Evolutionary conservation across 371 early-diverging fungal species (phyloP).

Genomic region (Nematocida sp.): DNA sequence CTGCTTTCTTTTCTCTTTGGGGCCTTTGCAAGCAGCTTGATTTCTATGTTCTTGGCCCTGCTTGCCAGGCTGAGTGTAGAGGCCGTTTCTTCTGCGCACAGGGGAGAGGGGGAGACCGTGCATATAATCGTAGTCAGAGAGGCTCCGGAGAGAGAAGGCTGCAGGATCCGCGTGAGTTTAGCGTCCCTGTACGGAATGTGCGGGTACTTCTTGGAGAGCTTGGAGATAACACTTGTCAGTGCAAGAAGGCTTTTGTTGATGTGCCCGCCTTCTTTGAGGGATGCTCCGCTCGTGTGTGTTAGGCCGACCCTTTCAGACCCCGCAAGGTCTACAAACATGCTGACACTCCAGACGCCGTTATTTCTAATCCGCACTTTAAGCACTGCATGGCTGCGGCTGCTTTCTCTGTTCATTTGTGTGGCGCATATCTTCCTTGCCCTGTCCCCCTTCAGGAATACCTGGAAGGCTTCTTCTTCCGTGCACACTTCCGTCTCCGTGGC

Average conservation of each 20-base stretch:
- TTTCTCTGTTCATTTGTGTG: constrained; percentile 51
- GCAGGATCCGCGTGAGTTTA: constrained; percentile 86
- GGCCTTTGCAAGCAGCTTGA: constrained; percentile 49
- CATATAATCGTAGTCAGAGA: constrained; percentile 84
- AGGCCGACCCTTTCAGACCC: constrained; percentile 92
- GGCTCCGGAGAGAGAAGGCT: constrained; percentile 87
- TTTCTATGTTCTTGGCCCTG: constrained; percentile 55
- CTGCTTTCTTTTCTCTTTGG: constrained; percentile 31
- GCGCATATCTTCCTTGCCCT: constrained; percentile 21
- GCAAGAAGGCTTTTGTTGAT: constrained; percentile 93
- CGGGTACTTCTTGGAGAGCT: constrained; percentile 71
- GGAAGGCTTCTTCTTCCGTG: constrained; percentile 36
- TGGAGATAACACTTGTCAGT: constrained; percentile 93
- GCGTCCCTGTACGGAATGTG: constrained; percentile 90
- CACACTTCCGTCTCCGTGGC: constrained; percentile 68
- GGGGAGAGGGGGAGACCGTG: constrained; percentile 71
- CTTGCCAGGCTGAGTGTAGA: constrained; percentile 73
- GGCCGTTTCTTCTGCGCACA: constrained; percentile 74
- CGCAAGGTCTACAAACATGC: constrained; percentile 91
- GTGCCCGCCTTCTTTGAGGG: constrained; percentile 86
- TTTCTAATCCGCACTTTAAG: constrained; percentile 69
- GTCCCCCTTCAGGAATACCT: constrained; percentile 27
- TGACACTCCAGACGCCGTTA: constrained; percentile 5
- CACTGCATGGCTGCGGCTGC: constrained; percentile 63
- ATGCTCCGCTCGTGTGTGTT: constrained; percentile 82